Conservation (phyloP, 2,329 filamentous ascomycete species). For the Elsinoe arachidis region DNA sequence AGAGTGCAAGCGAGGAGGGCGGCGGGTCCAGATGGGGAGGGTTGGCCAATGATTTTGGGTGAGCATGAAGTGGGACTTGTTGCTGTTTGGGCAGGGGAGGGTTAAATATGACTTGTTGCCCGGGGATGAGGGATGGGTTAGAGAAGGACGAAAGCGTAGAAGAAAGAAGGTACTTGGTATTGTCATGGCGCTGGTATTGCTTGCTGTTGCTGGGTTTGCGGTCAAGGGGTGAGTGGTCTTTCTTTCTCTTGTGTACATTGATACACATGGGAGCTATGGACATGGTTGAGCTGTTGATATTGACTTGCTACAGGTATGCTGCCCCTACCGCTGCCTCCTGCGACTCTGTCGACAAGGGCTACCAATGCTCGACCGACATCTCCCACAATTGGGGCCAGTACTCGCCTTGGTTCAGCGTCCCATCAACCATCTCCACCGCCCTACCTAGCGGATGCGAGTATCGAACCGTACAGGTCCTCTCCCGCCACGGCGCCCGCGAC, state of each 20-base stretch:
- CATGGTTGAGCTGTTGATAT: background rate
- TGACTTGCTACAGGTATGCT: background rate
- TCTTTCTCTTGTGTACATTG: background rate
- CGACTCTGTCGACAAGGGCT: conserved; percentile 36
- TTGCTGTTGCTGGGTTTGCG: conserved; percentile 5
- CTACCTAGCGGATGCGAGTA: conserved; percentile 61
- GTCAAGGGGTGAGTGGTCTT: background rate
- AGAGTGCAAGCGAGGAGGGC: background rate
- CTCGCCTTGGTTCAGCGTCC: conserved; percentile 70
- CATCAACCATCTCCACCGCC: conserved; percentile 52
- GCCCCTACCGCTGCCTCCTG: conserved; percentile 13
- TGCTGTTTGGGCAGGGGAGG: background rate
- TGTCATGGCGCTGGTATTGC: background rate
- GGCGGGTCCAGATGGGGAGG: background rate
- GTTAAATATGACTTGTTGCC: conserved; percentile 8
- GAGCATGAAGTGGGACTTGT: conserved; percentile 5
- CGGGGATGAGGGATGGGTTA: background rate
- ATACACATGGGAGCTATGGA: background rate
- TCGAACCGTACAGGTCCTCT: conserved; percentile 73
- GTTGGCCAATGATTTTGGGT: background rate
- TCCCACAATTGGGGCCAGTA: conserved; percentile 79
- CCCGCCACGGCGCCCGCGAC: conserved; percentile 75
- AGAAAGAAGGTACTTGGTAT: background rate
- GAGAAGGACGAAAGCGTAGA: background rate
- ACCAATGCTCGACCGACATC: conserved; percentile 53